Evolutionary conservation across 352 stramenopile species (phyloP).

Genomic region (Phytophthora ohioensis): DNA sequence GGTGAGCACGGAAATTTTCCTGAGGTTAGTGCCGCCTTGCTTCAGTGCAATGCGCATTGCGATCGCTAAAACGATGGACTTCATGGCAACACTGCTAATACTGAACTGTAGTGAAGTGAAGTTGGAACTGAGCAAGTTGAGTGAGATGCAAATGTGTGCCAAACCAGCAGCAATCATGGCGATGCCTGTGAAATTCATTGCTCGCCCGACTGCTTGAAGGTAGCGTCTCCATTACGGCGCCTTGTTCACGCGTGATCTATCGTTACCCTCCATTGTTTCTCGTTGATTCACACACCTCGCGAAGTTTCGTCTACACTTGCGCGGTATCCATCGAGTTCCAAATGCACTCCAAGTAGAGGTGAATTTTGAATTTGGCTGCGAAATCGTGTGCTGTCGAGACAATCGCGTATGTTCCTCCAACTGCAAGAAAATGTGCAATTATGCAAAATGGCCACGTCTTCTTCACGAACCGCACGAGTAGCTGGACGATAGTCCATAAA

Average conservation of each 20-base stretch:
- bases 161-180: not conserved
- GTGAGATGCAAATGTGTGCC: not conserved
- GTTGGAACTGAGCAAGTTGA: not conserved
- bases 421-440: not conserved
- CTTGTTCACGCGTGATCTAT: not conserved
- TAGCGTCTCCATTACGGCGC: not conserved
- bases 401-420: not conserved
- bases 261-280: not conserved
- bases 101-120: not conserved
- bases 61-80: not conserved
- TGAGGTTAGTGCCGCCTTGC: not conserved
- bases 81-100: not conserved
- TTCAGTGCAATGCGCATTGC: not conserved
- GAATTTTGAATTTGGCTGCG: not conserved
- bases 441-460: not conserved
- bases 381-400: slow-evolving; percentile 2
- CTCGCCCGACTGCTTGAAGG: not conserved
- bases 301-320: not conserved
- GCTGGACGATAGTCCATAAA: not conserved
- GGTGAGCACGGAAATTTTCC: slow-evolving; percentile 21
- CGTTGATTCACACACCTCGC: not conserved
- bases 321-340: not conserved
- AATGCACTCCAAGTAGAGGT: not conserved
- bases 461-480: not conserved
- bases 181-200: not conserved